Base-by-base conservation (phyloP, 345 rosid genomes). In the Nephelium lappaceum region DNA sequence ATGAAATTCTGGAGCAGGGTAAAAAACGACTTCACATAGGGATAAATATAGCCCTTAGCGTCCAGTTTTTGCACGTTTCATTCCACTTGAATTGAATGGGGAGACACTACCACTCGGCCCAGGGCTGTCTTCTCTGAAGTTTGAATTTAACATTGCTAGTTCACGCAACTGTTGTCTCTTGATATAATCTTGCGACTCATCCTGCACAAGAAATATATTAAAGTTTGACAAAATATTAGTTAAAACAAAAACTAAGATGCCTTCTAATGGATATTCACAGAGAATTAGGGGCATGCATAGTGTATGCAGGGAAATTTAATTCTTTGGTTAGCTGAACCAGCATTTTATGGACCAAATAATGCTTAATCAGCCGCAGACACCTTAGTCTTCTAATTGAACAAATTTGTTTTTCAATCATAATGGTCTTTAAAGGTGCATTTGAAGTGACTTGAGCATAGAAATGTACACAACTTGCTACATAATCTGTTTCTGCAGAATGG, bases 91-190 rank as follows among this genome's bases (percentile, higher is more conserved):
- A 80, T 91, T 96, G 91, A 96, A 96, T 6, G 98, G 99, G 68
- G 98, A 96, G 78, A 94, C 86, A 41, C 97, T 93, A 62, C 99
- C 97, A 6, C 97, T 96, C 0, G 98, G 99, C 27, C 98, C 97
- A 1, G 99, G 98, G 77, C 98, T 93, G 43, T 96, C 98, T 87
- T 96, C 99, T 84, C 98, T 89, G 87, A 89, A 85, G 85, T 87
- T 96, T 16, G 98, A 96, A 73, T 96, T 96, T 72, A 96, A 77
- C 90, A 96, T 74, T 0, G 99, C 99, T 18, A 96, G 86, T 81
- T 96, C 98, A 31, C 97, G 93, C 83, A 96, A 62, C 81, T 96
- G 99, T 84, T 96, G 99, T 87, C 97, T 93, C 91, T 94, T 94
- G 47, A 94, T 93, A 85, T 81, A 89, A 78, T 96, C 99, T 77